These are phyloP conservation scores for Acorus gramineus DNA, from an alignment of 106 monocot genomes.

Conservation along the genomic window DNA sequence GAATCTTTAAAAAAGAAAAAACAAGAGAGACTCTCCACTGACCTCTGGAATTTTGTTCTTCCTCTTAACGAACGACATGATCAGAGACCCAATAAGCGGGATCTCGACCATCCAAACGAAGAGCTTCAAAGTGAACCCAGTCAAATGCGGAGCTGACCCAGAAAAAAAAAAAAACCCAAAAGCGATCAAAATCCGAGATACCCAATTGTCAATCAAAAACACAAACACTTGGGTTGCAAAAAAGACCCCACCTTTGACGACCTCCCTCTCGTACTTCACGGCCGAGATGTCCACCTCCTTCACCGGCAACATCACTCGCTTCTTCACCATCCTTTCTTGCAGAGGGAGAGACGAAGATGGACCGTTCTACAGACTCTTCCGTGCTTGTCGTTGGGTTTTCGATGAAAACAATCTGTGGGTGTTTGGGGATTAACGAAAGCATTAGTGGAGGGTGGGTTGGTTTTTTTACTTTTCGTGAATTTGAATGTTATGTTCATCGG, in stretches of 20 bases:
- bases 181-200: background rate
- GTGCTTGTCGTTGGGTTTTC: no score
- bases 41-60: slow-evolving; percentile 60
- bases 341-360: no score
- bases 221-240: background rate
- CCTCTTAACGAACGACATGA: slow-evolving; percentile 44
- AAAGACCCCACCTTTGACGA: slow-evolving; percentile 27
- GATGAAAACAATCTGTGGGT: no score
- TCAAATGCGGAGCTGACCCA: slow-evolving; percentile 64
- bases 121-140: slow-evolving; percentile 40
- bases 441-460: no score
- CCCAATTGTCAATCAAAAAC: background rate
- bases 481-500: no score
- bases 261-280: slow-evolving; percentile 48
- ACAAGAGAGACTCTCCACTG: background rate
- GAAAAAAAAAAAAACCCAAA: background rate
- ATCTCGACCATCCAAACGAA: slow-evolving; percentile 75
- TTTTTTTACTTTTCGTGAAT: no score
- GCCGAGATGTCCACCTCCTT: slow-evolving; percentile 74
- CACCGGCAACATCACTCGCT: slow-evolving; percentile 50
- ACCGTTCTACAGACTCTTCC: no score
- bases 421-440: no score
- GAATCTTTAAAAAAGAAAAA: background rate
- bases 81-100: slow-evolving; percentile 35
- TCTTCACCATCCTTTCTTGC: slow-evolving; percentile 21